These are phyloP conservation scores for Epichloe uncinata DNA, from an alignment of 2,329 filamentous ascomycete genomes.

Conservation along the genomic window DNA sequence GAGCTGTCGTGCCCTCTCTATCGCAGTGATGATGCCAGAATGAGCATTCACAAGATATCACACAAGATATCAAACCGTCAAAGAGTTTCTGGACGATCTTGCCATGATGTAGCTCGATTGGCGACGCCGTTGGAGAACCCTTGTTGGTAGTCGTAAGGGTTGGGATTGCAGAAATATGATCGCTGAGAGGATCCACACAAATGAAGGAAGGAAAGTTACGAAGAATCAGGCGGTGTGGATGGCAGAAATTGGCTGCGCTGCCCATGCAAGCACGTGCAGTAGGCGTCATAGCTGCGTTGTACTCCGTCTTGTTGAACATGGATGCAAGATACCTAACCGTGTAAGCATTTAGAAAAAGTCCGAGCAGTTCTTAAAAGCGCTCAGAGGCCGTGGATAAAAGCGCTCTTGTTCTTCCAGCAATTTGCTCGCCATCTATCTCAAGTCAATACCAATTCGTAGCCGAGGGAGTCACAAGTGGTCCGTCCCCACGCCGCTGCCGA, in stretches of 20 bases:
- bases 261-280: background rate
- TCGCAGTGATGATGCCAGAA: background rate
- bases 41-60: background rate
- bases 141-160: background rate
- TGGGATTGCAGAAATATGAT: too few relatives aligned
- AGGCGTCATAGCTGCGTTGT: background rate
- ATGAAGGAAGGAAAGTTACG: background rate
- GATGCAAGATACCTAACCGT: background rate
- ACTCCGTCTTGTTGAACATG: background rate
- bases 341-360: background rate
- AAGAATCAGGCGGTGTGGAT: slow-evolving; percentile 19
- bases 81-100: background rate
- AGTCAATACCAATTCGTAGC: background rate
- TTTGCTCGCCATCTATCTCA: background rate
- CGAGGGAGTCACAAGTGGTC: background rate
- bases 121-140: background rate
- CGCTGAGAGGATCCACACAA: background rate
- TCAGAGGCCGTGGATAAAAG: background rate
- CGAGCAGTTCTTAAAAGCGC: background rate
- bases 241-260: slow-evolving; percentile 11
- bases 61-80: background rate
- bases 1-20: background rate
- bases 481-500: too few relatives aligned
- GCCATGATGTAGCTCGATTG: background rate
- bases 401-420: background rate